Conservation (phyloP, 179 eudicot genomes). For the Camellia oleifera region DNA sequence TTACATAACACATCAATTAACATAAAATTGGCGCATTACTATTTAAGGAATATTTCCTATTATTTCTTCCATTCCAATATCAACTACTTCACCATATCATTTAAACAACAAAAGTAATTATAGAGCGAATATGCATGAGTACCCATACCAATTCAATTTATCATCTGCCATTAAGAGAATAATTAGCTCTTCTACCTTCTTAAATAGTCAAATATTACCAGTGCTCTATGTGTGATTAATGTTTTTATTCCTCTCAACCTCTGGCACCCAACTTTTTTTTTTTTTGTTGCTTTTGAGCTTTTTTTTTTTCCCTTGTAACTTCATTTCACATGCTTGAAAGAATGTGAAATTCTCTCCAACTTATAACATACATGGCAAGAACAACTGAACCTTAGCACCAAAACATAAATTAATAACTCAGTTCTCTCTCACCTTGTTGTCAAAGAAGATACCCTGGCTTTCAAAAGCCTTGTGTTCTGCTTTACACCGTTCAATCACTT, state of each 20-base stretch:
- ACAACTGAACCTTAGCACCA: background rate
- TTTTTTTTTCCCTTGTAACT: no score
- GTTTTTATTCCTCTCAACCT: background rate
- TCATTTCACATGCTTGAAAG: no score
- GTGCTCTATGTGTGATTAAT: background rate
- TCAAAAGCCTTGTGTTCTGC: conserved; percentile 68
- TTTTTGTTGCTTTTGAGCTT: no score
- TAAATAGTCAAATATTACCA: background rate
- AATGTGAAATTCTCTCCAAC: no score
- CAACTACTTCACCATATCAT: no score
- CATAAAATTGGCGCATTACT: background rate
- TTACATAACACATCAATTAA: background rate
- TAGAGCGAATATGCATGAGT: no score
- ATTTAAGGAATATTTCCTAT: no score
- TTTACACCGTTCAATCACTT: conserved; percentile 77
- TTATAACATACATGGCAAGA: no score
- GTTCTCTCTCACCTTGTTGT: conserved; percentile 63
- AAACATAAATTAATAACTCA: background rate
- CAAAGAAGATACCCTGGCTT: conserved; percentile 67
- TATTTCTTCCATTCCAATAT: no score
- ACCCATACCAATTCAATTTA: background rate
- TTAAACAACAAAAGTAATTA: no score
- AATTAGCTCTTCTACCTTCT: background rate
- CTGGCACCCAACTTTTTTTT: background rate
- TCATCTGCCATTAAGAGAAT: background rate